A percentile compares a stretch with the other conserved stretches of the same genome.
Conservation (phyloP, 225 moss, liverwort and hornwort species). For the Physcomitrellopsis africana region DNA sequence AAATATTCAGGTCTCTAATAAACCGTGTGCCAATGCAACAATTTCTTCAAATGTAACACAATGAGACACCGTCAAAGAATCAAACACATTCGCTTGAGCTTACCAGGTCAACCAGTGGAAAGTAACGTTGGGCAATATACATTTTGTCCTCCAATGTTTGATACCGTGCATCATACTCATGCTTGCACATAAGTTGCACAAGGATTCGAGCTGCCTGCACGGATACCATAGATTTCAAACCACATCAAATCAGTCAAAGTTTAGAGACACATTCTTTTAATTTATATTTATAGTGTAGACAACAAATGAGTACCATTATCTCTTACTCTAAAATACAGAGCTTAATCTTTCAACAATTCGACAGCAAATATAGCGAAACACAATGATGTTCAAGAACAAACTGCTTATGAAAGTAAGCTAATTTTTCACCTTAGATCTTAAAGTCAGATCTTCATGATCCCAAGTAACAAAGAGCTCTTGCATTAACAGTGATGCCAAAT, state of each 20-base stretch:
- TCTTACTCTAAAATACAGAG: neutral
- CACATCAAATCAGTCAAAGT: neutral
- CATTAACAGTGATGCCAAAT: slow-evolving; percentile 92
- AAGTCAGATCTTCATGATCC: slow-evolving; percentile 86
- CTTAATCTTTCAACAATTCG: neutral
- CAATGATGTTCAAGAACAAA: slow-evolving; percentile 8
- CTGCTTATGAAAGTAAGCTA: neutral
- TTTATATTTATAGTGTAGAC: neutral
- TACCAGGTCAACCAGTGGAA: slow-evolving; percentile 91
- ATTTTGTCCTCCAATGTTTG: slow-evolving; percentile 95
- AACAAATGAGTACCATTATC: neutral
- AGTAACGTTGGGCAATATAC: slow-evolving; percentile 94
- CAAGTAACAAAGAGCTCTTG: slow-evolving; percentile 93
- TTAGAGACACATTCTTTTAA: neutral
- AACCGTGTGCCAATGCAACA: neutral
- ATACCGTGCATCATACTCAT: slow-evolving; percentile 91
- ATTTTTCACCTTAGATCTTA: slow-evolving; percentile 78
- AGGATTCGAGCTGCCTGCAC: slow-evolving; percentile 86
- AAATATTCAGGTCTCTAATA: neutral
- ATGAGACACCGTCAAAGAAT: neutral
- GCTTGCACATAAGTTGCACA: slow-evolving; percentile 93
- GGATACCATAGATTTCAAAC: slow-evolving; percentile 17
- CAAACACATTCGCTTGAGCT: slow-evolving; percentile 24
- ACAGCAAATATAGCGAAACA: slow-evolving; percentile 5
- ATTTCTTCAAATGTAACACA: neutral